Evolutionary conservation across 257 asterid species (phyloP).

Genomic region (Eucommia ulmoides): DNA sequence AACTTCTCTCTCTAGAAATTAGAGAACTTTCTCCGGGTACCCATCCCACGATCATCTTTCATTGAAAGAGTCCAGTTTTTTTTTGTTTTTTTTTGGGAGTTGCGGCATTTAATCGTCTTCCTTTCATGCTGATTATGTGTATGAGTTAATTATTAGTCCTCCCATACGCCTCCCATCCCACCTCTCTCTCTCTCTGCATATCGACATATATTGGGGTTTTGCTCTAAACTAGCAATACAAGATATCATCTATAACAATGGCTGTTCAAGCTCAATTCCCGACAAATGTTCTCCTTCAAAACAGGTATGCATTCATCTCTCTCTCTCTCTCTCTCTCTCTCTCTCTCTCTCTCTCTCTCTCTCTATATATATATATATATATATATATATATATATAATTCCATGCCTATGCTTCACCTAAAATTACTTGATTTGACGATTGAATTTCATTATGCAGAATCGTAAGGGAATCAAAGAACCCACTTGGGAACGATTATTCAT

Average conservation of each 20-base stretch:
- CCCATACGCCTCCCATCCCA: too few relatives aligned
- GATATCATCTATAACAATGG: constrained; percentile 14
- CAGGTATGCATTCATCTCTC: constrained; percentile 18
- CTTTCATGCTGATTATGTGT: constrained; percentile 25
- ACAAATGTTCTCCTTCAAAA: constrained; percentile 27
- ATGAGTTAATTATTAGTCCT: constrained; percentile 18
- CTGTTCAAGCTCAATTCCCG: constrained; percentile 44
- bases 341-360: background rate
- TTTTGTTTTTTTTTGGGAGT: too few relatives aligned
- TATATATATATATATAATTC: too few relatives aligned
- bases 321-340: background rate
- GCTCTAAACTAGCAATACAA: too few relatives aligned
- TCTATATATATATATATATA: too few relatives aligned
- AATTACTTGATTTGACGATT: too few relatives aligned
- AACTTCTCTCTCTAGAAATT: background rate
- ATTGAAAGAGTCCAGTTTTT: constrained; percentile 20
- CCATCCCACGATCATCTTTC: too few relatives aligned
- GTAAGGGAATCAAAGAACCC: too few relatives aligned
- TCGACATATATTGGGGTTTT: background rate
- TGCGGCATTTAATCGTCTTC: constrained; percentile 13
- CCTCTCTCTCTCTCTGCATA: too few relatives aligned
- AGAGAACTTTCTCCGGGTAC: constrained; percentile 7
- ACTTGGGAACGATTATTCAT: too few relatives aligned
- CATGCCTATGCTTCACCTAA: too few relatives aligned
- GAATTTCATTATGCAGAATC: too few relatives aligned